Percentiles rank a stretch among this genome's conserved stretches.
phyloP scores from a whole-genome alignment of 2,329 filamentous ascomycete species.

The Diaporthe citrichinensis region DNA sequence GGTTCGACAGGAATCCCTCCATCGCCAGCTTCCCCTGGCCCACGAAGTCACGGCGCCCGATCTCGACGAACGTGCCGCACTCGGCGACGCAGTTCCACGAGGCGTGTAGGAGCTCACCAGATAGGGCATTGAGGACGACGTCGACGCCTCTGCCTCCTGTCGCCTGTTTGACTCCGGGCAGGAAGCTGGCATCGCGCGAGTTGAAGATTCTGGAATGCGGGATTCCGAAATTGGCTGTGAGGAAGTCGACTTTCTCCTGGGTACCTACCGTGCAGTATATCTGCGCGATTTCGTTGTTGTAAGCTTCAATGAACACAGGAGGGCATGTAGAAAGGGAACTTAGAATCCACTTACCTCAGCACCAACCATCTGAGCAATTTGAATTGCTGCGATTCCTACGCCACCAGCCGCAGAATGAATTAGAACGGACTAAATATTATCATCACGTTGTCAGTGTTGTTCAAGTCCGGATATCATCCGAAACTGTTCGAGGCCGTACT shows the following conservation, averaged over 20 bases:
- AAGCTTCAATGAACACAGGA: background rate
- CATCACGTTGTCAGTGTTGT: background rate
- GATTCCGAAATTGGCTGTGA: background rate
- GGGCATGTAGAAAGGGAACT: background rate
- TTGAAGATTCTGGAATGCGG: slow-evolving; percentile 12
- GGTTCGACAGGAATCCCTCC: slow-evolving; percentile 23
- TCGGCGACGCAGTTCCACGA: slow-evolving; percentile 34
- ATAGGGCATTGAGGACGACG: slow-evolving; percentile 29
- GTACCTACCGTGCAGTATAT: slow-evolving; percentile 21
- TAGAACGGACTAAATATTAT: background rate
- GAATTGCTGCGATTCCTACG: slow-evolving; percentile 32
- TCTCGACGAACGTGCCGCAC: slow-evolving; percentile 20
- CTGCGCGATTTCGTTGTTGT: background rate
- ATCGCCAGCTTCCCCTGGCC: slow-evolving; percentile 3
- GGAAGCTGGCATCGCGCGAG: slow-evolving; percentile 20
- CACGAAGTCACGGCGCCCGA: slow-evolving; percentile 21
- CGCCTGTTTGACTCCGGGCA: background rate
- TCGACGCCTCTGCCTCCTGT: slow-evolving; percentile 33
- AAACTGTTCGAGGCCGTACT: background rate
- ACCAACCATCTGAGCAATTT: slow-evolving; percentile 28
- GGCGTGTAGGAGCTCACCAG: slow-evolving; percentile 17
- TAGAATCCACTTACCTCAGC: background rate
- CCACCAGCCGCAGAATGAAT: slow-evolving; percentile 35
- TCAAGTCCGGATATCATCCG: background rate
- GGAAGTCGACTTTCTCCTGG: background rate